Evolutionary conservation across 768 basidiomycete species (phyloP).

Genomic region (Hortiboletus campestris): DNA sequence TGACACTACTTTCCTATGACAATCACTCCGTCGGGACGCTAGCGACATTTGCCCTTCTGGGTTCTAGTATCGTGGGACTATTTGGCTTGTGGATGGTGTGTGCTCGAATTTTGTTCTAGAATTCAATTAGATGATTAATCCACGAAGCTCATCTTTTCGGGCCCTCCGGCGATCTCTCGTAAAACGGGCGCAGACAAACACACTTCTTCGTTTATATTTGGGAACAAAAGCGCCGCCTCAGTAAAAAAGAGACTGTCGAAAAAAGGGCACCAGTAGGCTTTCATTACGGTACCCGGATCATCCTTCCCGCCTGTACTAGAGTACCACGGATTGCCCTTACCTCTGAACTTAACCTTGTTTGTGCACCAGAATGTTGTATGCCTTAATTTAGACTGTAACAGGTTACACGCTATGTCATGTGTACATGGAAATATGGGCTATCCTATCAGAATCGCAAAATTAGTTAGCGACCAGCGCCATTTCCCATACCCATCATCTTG

Average conservation of each 20-base stretch:
- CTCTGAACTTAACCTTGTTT: slow-evolving; percentile 32
- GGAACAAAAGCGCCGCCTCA: slow-evolving; percentile 68
- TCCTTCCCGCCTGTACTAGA: slow-evolving; percentile 7
- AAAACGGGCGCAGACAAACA: slow-evolving; percentile 82
- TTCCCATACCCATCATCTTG: slow-evolving; percentile 87
- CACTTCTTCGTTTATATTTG: slow-evolving; percentile 77
- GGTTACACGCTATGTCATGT: slow-evolving; percentile 18
- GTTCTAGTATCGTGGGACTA: slow-evolving; percentile 51
- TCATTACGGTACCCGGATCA: slow-evolving; percentile 19
- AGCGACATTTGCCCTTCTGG: slow-evolving; percentile 47
- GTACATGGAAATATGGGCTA: slow-evolving; percentile 10
- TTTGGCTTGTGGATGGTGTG: slow-evolving; percentile 75
- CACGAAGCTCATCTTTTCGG: slow-evolving; percentile 58
- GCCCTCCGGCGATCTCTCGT: slow-evolving; percentile 54
- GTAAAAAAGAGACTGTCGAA: slow-evolving; percentile 59
- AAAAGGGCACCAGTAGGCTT: slow-evolving; percentile 27
- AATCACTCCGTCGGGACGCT: slow-evolving; percentile 56
- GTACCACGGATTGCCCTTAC: slow-evolving; percentile 4
- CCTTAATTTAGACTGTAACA: slow-evolving; percentile 15
- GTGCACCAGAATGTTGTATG: slow-evolving; percentile 1
- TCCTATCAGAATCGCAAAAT: slow-evolving; percentile 5
- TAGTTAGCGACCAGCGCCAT: slow-evolving; percentile 35
- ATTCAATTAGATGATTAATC: slow-evolving; percentile 15
- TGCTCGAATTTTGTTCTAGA: slow-evolving; percentile 18
- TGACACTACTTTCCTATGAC: slow-evolving; percentile 68